Evolutionary conservation across 495 filamentous ascomycete species (phyloP).

Genomic region (Neurospora intermedia): DNA sequence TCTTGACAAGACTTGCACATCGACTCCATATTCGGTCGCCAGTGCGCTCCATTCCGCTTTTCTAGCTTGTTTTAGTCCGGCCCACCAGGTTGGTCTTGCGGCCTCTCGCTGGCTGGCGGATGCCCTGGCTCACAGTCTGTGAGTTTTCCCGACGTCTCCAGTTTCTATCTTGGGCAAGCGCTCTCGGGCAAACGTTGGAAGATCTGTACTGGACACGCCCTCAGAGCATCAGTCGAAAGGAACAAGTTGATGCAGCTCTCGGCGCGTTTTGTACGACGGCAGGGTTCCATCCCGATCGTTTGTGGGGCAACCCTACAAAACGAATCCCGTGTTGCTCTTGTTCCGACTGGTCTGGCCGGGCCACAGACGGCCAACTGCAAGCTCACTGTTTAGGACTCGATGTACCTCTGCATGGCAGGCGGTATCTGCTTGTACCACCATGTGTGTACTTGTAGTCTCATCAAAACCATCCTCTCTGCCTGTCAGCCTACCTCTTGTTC

Average conservation of each 20-base stretch:
- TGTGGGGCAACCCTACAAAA: constrained; percentile 7
- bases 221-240: background rate
- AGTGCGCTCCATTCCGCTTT: background rate
- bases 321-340: constrained; percentile 7
- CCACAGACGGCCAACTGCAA: constrained; percentile 6
- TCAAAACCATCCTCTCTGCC: background rate
- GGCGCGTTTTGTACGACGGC: background rate
- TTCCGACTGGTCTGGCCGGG: constrained; percentile 15
- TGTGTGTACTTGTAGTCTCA: constrained; percentile 12
- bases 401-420: constrained; percentile 18
- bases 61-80: background rate
- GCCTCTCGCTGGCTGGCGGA: background rate
- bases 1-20: background rate
- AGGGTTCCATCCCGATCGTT: constrained; percentile 11
- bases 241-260: background rate
- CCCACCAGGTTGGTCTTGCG: background rate
- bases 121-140: background rate
- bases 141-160: background rate
- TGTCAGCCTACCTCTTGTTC: background rate
- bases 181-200: background rate
- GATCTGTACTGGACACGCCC: background rate
- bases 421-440: constrained; percentile 23
- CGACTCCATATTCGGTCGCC: background rate
- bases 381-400: constrained; percentile 6
- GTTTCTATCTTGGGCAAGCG: background rate